A percentile compares a stretch with the other conserved stretches of the same genome.
Evolutionary conservation across 1,284 basidiomycete genomes (phyloP).

Genomic region (Heliocybe sulcata): DNA sequence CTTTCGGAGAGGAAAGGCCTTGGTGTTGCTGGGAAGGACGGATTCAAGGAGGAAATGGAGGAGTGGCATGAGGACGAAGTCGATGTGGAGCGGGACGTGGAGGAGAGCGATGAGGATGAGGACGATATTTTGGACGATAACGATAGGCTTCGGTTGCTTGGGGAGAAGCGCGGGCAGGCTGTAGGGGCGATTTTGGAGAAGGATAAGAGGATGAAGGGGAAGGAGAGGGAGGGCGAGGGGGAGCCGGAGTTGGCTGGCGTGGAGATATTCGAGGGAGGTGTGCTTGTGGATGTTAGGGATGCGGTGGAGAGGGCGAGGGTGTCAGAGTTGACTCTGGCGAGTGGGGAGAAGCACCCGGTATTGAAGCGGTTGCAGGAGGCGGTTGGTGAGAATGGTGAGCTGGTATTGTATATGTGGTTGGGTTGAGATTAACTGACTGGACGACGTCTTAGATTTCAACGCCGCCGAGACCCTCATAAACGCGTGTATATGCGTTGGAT

Average conservation of each 20-base stretch:
- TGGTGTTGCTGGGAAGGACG: constrained; percentile 5
- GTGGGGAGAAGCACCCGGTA: constrained; percentile 1
- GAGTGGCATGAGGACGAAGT: constrained; percentile 30
- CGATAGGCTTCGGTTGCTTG: constrained; percentile 31
- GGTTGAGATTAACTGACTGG: background rate
- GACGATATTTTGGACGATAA: constrained; percentile 26
- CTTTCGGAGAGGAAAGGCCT: constrained; percentile 17
- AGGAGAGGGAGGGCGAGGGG: constrained; percentile 12
- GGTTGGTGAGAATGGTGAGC: constrained; percentile 27
- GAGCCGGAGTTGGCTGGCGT: constrained; percentile 21
- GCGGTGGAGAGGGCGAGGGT: background rate
- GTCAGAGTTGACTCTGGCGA: background rate
- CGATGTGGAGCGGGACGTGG: constrained; percentile 18
- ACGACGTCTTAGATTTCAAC: background rate
- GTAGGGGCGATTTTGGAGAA: constrained; percentile 32
- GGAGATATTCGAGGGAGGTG: constrained; percentile 27
- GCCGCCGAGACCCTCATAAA: background rate
- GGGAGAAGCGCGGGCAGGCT: constrained; percentile 31
- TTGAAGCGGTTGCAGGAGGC: constrained; percentile 23
- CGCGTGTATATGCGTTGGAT: background rate
- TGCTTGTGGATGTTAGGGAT: constrained; percentile 5
- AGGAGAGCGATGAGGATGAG: constrained; percentile 26
- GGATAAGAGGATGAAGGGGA: constrained; percentile 23
- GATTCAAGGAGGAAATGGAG: constrained; percentile 23
- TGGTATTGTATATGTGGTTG: constrained; percentile 9